Evolutionary conservation across 2,329 filamentous ascomycete genomes (phyloP).

Genomic region (Simplicillium aogashimaense): DNA sequence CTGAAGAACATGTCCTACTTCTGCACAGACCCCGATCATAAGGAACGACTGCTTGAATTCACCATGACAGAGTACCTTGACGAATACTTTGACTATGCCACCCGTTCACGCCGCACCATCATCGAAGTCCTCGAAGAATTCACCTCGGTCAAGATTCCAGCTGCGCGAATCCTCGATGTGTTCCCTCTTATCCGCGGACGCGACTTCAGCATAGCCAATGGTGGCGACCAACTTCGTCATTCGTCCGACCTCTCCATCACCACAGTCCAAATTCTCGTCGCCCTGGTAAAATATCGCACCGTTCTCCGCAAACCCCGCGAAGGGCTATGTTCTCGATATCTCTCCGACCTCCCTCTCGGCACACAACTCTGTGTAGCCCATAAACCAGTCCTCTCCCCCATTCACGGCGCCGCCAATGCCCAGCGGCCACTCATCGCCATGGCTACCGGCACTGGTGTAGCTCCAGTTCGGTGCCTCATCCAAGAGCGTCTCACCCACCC

Average conservation of each 20-base stretch:
- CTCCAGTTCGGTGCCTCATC: slow-evolving; percentile 73
- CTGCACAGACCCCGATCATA: slow-evolving; percentile 61
- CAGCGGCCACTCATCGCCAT: slow-evolving; percentile 61
- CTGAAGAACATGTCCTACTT: slow-evolving; percentile 71
- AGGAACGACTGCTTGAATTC: slow-evolving; percentile 76
- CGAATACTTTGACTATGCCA: slow-evolving; percentile 93
- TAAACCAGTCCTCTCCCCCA: slow-evolving; percentile 34
- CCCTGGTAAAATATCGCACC: slow-evolving; percentile 85
- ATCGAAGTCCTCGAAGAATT: slow-evolving; percentile 91
- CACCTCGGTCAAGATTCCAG: slow-evolving; percentile 70
- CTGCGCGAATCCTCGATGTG: slow-evolving; percentile 58
- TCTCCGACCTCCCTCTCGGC: slow-evolving; percentile 52
- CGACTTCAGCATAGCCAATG: slow-evolving; percentile 86
- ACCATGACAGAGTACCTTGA: slow-evolving; percentile 70
- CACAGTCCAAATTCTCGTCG: slow-evolving; percentile 64
- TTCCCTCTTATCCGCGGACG: slow-evolving; percentile 80
- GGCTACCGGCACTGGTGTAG: slow-evolving; percentile 78
- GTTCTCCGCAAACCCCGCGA: slow-evolving; percentile 75
- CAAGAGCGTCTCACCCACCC: slow-evolving; percentile 50
- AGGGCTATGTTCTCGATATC: slow-evolving; percentile 84
- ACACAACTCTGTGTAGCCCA: slow-evolving; percentile 51
- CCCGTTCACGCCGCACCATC: slow-evolving; percentile 79
- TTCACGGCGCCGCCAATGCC: slow-evolving; percentile 25
- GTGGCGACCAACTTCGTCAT: slow-evolving; percentile 32
- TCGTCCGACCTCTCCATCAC: slow-evolving; percentile 21